Percentiles rank a stretch among this genome's conserved stretches.
Evolutionary conservation across 371 early-diverging fungal species (phyloP).

Genomic region (Mucor circinelloides): DNA sequence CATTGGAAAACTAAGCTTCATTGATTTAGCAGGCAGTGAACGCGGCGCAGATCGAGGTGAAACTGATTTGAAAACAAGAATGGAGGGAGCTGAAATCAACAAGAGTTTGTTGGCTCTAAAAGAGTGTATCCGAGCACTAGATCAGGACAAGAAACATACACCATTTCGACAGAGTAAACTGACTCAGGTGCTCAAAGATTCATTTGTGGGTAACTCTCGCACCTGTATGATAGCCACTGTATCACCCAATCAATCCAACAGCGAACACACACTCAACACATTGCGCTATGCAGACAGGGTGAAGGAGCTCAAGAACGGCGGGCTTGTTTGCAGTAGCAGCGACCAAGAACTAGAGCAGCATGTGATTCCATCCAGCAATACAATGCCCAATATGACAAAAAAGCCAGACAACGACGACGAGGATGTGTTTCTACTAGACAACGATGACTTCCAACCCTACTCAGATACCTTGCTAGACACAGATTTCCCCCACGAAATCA

Average conservation of each 20-base stretch:
- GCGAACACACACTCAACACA: slow-evolving; percentile 98
- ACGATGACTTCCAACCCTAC: slow-evolving; percentile 22
- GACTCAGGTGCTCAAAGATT: slow-evolving; percentile 97
- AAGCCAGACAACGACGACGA: not conserved
- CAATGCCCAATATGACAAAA: not conserved
- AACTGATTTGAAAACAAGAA: slow-evolving; percentile 85
- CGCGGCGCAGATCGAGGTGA: slow-evolving; percentile 96
- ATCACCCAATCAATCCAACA: slow-evolving; percentile 88
- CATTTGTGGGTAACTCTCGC: slow-evolving; percentile 96
- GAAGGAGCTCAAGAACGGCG: slow-evolving; percentile 28
- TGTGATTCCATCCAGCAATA: slow-evolving; percentile 19
- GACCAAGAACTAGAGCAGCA: not conserved
- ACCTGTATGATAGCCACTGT: slow-evolving; percentile 99
- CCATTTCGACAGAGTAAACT: slow-evolving; percentile 98
- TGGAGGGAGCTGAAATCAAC: slow-evolving; percentile 99
- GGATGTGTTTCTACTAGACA: slow-evolving; percentile 3
- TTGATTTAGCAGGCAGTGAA: slow-evolving; percentile 94
- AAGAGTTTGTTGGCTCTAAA: slow-evolving; percentile 97
- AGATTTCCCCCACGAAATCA: slow-evolving; percentile 39
- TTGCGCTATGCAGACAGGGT: slow-evolving; percentile 96
- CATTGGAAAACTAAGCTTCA: slow-evolving; percentile 77
- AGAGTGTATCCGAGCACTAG: slow-evolving; percentile 98
- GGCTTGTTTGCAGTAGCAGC: not conserved
- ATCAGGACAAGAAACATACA: slow-evolving; percentile 92
- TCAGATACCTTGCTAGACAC: slow-evolving; percentile 23